Base-by-base conservation (phyloP, 176 grass and related monocot species). In the Panicum miliaceum region DNA sequence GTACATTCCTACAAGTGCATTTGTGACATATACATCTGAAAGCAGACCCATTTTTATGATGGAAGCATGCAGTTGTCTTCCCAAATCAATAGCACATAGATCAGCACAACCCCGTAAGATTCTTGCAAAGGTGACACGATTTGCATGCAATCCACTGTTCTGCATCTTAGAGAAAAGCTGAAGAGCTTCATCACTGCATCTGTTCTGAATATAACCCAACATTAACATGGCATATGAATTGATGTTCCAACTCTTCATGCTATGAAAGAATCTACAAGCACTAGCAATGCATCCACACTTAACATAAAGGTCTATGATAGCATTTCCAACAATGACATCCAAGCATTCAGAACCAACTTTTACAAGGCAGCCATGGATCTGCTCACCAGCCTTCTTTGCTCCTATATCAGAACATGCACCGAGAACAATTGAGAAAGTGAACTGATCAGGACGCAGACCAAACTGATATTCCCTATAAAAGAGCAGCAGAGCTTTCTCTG, bases 21-120 rank as follows among this genome's bases (percentile, higher is more conserved):
- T 84, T 72, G 88, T 57, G 18, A 91, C 92, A 34, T 95, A 88
- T 37, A 95, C 88, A 95, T 98, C 92, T 87, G 92, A 93, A 84
- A 95, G 81, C 85, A 95, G 73, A 67, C 95, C 95, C 87, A 90
- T 93, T 84, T 98, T 98, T 85, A 95, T 86, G 76, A 98, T 95
- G 60, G 91, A 95, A 73, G 86, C 87, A 87, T 98, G 95, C 52
- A 98, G 70, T 88, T 98, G 95, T 71, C 86, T 93, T 73, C 95
- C 92, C 79, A 94, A 85, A 91, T 91, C 75, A 91, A 95, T 81
- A 84, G 89, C 82, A 88, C 82, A 78, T 34, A 83, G 51, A 63
- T 94, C 92, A 87, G 83, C 80, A 92, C 94, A 97, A 4, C 95
- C 92, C 20, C 78, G 81, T 68, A 97, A 78, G 78, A 95, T 91